Evolutionary conservation across 2,329 filamentous ascomycete genomes (phyloP).

Genomic region (Trichophyton equinum): DNA sequence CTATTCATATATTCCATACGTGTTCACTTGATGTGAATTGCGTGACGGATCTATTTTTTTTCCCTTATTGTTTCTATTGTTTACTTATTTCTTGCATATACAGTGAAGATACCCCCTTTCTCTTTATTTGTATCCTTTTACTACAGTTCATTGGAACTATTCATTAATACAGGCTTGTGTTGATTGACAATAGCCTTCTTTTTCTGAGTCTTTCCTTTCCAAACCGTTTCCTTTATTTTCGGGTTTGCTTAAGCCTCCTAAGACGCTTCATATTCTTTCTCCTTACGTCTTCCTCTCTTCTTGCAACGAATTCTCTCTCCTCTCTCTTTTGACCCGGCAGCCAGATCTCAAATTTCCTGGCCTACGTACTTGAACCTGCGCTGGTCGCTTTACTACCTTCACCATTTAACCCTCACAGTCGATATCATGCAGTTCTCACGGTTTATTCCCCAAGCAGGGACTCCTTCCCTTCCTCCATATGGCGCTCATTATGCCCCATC

Average conservation of each 20-base stretch:
- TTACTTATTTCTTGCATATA: not conserved
- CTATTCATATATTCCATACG: not conserved
- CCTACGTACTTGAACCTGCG: not conserved
- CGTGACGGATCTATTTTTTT: not conserved
- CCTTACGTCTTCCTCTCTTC: not conserved
- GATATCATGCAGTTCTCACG: constrained; percentile 23
- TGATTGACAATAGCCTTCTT: not conserved
- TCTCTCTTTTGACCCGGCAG: not conserved
- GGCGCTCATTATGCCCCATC: constrained; percentile 36
- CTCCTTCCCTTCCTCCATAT: constrained; percentile 26
- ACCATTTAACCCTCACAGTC: not conserved
- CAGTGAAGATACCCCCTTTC: not conserved
- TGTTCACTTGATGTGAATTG: constrained; percentile 5
- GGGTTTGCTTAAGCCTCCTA: not conserved
- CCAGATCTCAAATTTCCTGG: not conserved
- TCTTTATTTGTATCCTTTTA: not conserved
- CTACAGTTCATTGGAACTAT: not conserved
- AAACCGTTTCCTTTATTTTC: not conserved
- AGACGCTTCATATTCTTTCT: not conserved
- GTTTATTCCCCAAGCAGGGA: constrained; percentile 14
- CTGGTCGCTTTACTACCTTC: constrained; percentile 2
- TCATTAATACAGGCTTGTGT: not conserved
- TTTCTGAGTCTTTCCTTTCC: not conserved
- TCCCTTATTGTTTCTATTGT: constrained; percentile 3
- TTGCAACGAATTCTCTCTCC: no score